Base-by-base conservation (phyloP, 768 basidiomycete species). In the Calocybe cyanea region DNA sequence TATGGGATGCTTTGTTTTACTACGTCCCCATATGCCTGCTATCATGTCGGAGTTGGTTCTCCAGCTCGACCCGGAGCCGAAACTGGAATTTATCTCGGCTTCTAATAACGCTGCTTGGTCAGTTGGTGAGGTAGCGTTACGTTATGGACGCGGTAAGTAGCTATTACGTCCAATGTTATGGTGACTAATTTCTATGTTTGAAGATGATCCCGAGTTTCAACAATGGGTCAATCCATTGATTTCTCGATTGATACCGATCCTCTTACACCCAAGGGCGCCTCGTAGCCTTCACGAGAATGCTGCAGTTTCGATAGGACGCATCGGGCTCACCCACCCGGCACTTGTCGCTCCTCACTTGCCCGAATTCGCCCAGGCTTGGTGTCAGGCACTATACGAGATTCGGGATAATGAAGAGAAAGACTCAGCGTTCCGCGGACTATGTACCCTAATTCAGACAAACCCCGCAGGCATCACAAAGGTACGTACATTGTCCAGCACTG, bases 81-180 rank as follows among this genome's bases (percentile, higher is more conserved):
- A 91, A 57, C 76, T 87, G 24, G 94, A 97, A 64, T 92, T 93
- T 59, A 83, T 98, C 51, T 94, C 92, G 54, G 96, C 95, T 4
- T 94, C 92, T 63, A 99, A 99, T 67, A 99, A 99, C 61, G 96
- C 96, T 8, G 95, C 95, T 1, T 99, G 96, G 96, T 93, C 92
- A n/a, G 93, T 96, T 21, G 96, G 96, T 35, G 96, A 99, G 66
- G 92, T 99, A 24, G 92, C 96, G 7, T 68, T 99, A 51, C 89
- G 92, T 38, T 93, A 90, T 61, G 89, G 92, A 42, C 73, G 81
- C 53, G 85, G 89, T 87, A 60, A 46, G 43, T 17, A 35, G 15
- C 15, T 10, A 17, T n/a, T 14, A 28, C 18, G 13, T 18, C 23
- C 38, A 41, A 38, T 41, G 45, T 37, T 33, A 32, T 38, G 13